Conservation (phyloP, 768 basidiomycete species). For the Kwoniella mangroviensis region DNA sequence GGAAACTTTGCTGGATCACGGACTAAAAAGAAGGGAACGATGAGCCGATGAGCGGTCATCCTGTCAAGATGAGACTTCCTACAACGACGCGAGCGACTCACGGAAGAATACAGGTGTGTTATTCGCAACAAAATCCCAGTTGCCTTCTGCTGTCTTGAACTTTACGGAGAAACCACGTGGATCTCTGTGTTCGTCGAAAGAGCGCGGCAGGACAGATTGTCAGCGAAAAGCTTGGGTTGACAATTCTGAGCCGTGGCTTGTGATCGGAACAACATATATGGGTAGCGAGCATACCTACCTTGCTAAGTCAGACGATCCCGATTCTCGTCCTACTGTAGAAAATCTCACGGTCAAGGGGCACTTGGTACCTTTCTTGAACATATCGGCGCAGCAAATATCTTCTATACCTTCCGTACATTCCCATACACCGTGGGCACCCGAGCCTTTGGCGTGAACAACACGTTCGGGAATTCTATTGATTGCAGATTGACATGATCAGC, state of each 20-base stretch:
- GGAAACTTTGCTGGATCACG: slow-evolving; percentile 60
- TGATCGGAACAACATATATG: too few species aligned
- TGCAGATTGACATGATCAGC: background rate
- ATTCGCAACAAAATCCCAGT: slow-evolving; percentile 59
- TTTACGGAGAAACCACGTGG: slow-evolving; percentile 61
- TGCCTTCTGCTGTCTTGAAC: slow-evolving; percentile 60
- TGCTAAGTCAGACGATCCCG: slow-evolving; percentile 60
- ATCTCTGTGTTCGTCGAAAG: slow-evolving; percentile 55
- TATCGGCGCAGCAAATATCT: slow-evolving; percentile 58
- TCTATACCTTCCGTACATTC: slow-evolving; percentile 59
- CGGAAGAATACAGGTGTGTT: slow-evolving; percentile 36
- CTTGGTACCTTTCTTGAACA: slow-evolving; percentile 58
- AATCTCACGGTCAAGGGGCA: slow-evolving; percentile 54
- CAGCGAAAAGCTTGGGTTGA: background rate
- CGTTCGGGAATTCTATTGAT: slow-evolving; percentile 57
- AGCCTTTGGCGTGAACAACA: slow-evolving; percentile 67
- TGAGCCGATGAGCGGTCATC: too few species aligned
- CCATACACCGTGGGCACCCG: slow-evolving; percentile 62
- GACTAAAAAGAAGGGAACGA: background rate
- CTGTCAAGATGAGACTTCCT: too few species aligned
- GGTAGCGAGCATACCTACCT: slow-evolving; percentile 33
- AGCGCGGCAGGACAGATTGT: background rate
- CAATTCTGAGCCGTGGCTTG: too few species aligned
- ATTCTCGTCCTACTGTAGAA: slow-evolving; percentile 62
- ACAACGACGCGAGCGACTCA: too few species aligned